Base-by-base conservation (phyloP, 495 filamentous ascomycete species). In the Trichoderma gamsii region DNA sequence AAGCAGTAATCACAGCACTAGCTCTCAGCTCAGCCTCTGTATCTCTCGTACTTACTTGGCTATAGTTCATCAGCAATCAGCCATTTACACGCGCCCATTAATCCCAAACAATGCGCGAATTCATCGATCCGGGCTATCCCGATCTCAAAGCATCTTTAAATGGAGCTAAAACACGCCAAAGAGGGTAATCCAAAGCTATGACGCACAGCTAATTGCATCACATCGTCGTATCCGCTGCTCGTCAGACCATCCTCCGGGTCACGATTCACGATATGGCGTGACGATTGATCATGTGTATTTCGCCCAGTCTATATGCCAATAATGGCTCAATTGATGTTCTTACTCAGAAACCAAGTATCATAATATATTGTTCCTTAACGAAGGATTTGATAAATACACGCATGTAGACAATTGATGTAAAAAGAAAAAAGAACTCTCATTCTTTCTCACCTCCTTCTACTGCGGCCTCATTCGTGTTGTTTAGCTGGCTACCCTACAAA, bases 241-340 rank as follows among this genome's bases (percentile, higher is more conserved):
- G 56, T 61, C 56, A 32, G 23, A 27, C 56, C 56, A 61, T 61
- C 13, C 56, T 32, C 56, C 13, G 13, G 56, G 25, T 61, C 25
- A 61, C 56, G 56, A 61, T 61, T 21, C 56, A 23, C 56, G 56
- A 61, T 32, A 61, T 61, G 56, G 56, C 56, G 25, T 61, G 56
- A 61, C 56, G 13, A 2, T 29, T 7, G 56, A 61, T 61, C 56
- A 61, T 61, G 56, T 25, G 21, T 52, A 23, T 52, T 52, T 7
- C n/a, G 49, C 49, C 49, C 49, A 52, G 49, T 21, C 18, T 6
- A 7, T 21, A 21, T 52, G n/a, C 9, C 21, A 21, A 52, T 21
- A 52, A 52, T 52, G 49, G 49, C 49, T 52, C 49, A 21, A 4
- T 52, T 52, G 5, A 6, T 52, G 16, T 11, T 23, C 5, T 25